phyloP scores from a whole-genome alignment of 805 yeast species.

The Maudiozyma barnettii region DNA sequence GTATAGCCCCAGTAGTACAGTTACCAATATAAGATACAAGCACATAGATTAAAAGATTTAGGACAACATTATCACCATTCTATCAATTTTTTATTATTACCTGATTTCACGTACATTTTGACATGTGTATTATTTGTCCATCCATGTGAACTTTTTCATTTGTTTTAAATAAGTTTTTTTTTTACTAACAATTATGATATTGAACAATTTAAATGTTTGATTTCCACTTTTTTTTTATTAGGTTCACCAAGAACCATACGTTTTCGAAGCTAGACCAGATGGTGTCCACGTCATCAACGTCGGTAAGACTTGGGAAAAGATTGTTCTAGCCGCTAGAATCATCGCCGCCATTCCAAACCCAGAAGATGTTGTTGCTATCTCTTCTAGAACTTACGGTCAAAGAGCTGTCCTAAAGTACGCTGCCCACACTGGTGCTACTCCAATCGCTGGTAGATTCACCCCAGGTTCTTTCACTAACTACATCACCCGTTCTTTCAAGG shows the following conservation, averaged over 20 bases:
- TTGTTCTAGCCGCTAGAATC: conserved; percentile 98
- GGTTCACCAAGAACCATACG: conserved; percentile 40
- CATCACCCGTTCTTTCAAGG: conserved; percentile 99
- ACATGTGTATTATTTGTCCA: no score
- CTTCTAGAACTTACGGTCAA: conserved; percentile 99
- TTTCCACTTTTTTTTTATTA: conserved; percentile 2
- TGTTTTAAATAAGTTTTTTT: conserved; percentile 1
- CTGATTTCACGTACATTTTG: no score
- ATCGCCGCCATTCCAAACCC: conserved; percentile 99
- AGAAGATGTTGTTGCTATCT: conserved; percentile 95
- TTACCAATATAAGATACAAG: no score
- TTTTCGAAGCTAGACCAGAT: conserved; percentile 97
- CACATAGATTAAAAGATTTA: no score
- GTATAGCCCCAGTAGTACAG: no score
- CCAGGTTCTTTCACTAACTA: conserved; percentile 99
- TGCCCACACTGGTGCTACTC: conserved; percentile 99
- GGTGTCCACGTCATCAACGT: conserved; percentile 98
- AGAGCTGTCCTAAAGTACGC: conserved; percentile 99
- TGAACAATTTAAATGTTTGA: background rate
- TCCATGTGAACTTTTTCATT: background rate
- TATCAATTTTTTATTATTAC: no score
- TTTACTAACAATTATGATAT: conserved; percentile 2
- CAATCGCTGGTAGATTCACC: conserved; percentile 99
- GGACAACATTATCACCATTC: no score
- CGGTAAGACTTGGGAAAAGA: conserved; percentile 99